Percentiles rank a stretch among this genome's conserved stretches.
phyloP scores from a whole-genome alignment of 306 rosid species.

The Fagus crenata region DNA sequence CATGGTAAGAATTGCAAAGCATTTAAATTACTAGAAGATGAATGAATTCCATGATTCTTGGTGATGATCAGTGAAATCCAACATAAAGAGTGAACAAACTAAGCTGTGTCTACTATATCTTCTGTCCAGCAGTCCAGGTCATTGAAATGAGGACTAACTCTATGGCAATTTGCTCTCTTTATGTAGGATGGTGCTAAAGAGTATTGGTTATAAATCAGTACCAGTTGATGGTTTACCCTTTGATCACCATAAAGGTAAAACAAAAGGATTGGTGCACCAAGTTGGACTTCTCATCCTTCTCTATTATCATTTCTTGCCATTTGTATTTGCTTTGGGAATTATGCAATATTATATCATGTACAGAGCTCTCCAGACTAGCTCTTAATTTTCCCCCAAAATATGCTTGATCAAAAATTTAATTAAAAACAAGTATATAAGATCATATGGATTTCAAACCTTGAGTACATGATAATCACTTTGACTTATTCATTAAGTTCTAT shows the following conservation, averaged over 20 bases:
- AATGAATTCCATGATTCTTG: background rate
- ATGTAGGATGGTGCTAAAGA: conserved; percentile 80
- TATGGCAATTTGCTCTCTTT: conserved; percentile 24
- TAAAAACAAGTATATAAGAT: background rate
- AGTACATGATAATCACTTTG: background rate
- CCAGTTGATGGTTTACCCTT: conserved; percentile 85
- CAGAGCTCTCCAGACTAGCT: background rate
- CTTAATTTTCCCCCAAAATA: conserved; percentile 13
- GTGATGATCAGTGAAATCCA: background rate
- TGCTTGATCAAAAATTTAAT: background rate
- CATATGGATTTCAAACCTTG: background rate
- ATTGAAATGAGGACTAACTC: conserved; percentile 10
- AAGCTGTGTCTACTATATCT: background rate
- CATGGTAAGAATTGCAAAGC: background rate
- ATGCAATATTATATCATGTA: background rate
- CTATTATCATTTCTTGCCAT: conserved; percentile 3
- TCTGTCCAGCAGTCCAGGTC: background rate
- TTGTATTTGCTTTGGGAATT: conserved; percentile 13
- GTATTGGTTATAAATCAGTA: conserved; percentile 92
- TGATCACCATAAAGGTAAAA: conserved; percentile 72
- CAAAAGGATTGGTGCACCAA: conserved; percentile 1
- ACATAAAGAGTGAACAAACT: background rate
- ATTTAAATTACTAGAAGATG: background rate
- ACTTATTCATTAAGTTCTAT: background rate
- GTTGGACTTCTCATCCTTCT: conserved; percentile 9